phyloP scores from a whole-genome alignment of 164 flowering plant species.

The Paratinospora sagittata region DNA sequence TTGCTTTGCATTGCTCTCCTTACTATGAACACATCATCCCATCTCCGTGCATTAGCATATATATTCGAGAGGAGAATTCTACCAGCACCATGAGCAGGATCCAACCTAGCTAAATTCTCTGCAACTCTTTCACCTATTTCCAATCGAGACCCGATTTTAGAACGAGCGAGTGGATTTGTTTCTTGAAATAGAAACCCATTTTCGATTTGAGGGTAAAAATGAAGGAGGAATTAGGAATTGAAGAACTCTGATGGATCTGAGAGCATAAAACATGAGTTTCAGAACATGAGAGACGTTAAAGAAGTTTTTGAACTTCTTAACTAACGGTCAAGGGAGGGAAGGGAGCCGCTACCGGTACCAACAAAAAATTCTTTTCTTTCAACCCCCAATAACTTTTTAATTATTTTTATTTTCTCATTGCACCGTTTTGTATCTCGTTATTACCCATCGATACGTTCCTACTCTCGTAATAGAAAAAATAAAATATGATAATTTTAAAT shows the following conservation, averaged over 20 bases:
- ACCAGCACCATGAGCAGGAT: conserved; percentile 70
- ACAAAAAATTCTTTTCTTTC: too few species aligned
- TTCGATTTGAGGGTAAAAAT: conserved; percentile 5
- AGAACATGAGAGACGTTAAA: conserved; percentile 20
- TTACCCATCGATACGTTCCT: too few species aligned
- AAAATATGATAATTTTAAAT: too few species aligned
- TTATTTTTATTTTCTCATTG: too few species aligned
- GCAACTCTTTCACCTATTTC: conserved; percentile 76
- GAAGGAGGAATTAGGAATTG: conserved; percentile 9
- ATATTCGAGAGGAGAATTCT: conserved; percentile 66
- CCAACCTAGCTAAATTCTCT: conserved; percentile 42
- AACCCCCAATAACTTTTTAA: too few species aligned
- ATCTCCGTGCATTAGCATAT: conserved; percentile 73
- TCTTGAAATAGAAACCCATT: too few species aligned
- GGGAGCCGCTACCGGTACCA: too few species aligned
- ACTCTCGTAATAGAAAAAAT: too few species aligned
- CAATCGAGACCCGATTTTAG: conserved; percentile 47
- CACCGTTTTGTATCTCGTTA: too few species aligned
- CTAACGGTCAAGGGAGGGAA: too few species aligned
- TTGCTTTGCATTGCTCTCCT: conserved; percentile 45
- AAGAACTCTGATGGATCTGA: conserved; percentile 19
- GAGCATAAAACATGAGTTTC: conserved; percentile 29
- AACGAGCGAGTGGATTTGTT: conserved; percentile 47
- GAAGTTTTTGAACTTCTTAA: neutral
- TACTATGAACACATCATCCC: conserved; percentile 61